These are phyloP conservation scores for Coffea canephora DNA, from an alignment of 257 asterid genomes.

Conservation along the genomic window DNA sequence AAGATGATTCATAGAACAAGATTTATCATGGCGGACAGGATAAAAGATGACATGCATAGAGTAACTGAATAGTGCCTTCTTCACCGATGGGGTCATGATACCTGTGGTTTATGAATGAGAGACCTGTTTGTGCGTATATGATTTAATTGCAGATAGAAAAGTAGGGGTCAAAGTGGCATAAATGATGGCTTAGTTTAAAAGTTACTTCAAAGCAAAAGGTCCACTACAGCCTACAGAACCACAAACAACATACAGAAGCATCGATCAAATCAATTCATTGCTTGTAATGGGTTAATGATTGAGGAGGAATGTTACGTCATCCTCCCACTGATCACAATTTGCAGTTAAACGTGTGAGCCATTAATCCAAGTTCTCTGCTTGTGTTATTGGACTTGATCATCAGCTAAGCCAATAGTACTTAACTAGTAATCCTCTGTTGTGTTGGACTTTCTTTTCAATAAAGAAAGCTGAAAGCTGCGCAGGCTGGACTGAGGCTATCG, in stretches of 20 bases:
- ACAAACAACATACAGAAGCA: conserved; percentile 9
- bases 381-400: not conserved
- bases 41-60: too few relatives aligned
- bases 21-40: too few relatives aligned
- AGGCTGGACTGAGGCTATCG: too few relatives aligned
- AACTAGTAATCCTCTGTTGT: not conserved
- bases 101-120: not conserved
- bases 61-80: too few relatives aligned
- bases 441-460: not conserved
- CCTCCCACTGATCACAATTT: not conserved
- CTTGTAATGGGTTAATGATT: conserved; percentile 25
- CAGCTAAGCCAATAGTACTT: not conserved
- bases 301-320: not conserved
- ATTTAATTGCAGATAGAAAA: not conserved
- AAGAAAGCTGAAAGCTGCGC: not conserved
- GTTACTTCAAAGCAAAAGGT: conserved; percentile 29
- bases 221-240: conserved; percentile 13
- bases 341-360: not conserved
- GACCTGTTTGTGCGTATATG: not conserved
- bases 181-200: conserved; percentile 34
- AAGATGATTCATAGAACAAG: too few relatives aligned
- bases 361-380: not conserved
- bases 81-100: not conserved
- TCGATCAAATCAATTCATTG: not conserved
- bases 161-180: conserved; percentile 20